A percentile compares a stretch with the other conserved stretches of the same genome.
These are phyloP conservation scores for Russula lepida DNA, from an alignment of 768 basidiomycete genomes.

Conservation along the genomic window DNA sequence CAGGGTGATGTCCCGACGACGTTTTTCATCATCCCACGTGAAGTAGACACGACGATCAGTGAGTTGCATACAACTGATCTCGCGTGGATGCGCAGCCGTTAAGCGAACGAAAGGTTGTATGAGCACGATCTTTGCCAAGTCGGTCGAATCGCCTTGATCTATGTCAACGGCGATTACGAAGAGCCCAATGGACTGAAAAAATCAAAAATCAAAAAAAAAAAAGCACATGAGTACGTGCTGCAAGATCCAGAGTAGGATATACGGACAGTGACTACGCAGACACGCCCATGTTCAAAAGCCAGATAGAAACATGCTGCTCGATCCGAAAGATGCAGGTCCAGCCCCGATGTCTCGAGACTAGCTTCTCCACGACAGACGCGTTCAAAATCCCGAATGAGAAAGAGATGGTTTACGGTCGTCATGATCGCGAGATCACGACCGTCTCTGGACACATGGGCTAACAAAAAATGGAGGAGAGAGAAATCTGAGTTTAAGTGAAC, in stretches of 20 bases:
- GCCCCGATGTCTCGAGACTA: not conserved
- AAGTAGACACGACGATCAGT: conserved; percentile 20
- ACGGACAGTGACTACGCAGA: conserved; percentile 18
- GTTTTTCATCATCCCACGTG: conserved; percentile 13
- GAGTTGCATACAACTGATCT: conserved; percentile 18
- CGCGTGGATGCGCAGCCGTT: not conserved
- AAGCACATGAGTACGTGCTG: not conserved
- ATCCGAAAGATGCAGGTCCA: not conserved
- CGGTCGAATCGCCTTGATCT: not conserved
- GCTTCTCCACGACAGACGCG: conserved; percentile 21
- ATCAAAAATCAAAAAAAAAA: not conserved
- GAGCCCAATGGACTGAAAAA: not conserved
- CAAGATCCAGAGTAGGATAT: not conserved
- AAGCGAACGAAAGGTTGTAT: not conserved
- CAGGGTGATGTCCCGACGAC: not conserved
- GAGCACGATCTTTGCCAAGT: not conserved
- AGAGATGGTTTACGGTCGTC: conserved; percentile 20
- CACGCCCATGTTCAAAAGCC: conserved; percentile 17
- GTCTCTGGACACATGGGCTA: conserved; percentile 33
- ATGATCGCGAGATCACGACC: conserved; percentile 31
- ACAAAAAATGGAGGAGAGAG: not conserved
- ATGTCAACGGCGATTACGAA: conserved; percentile 10
- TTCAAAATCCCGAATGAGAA: conserved; percentile 31
- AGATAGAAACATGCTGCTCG: conserved; percentile 5
- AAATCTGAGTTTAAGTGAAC: not conserved